Evolutionary conservation across 805 yeast genomes (phyloP), one percentile per base, ranked within the genome.

Genomic region (Crinitomyces ghanaensis): DNA sequence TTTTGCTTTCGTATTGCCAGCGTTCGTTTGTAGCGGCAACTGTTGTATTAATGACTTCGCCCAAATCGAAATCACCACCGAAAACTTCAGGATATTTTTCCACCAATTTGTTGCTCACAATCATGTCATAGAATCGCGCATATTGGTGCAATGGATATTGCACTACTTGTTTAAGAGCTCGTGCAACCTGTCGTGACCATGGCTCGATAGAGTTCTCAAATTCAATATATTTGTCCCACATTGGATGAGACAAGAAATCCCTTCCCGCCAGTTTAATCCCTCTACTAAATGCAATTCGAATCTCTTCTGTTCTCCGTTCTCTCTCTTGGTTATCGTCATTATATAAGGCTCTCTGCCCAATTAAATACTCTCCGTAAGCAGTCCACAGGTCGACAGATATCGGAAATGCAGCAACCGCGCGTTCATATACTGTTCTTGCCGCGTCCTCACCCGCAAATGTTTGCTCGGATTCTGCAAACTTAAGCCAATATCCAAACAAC

Each of bases 141-240:
- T 91, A 86, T 46, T 84, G 91, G 55, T 91, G 88, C 29, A 86
- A 54, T 0, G 97, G 97, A 2, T 81, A 60, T 11, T 36, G 37
- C 4, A 54, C 35, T 11, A 58, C 40, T 15, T 40, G 34, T 2
- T 23, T 49, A 48, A 30, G 72, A 52, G 27, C 74, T 4, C 19
- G 32, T 54, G 37, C 59, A 12, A 39, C 30, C 1, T 72, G 65
- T 2, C 70, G 48, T 2, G 53, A 48, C 2, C 62, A 46, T 3
- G 69, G 52, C 23, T 60, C 65, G 17, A 53, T 53, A 17, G 58
- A 53, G 2, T 57, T 51, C 44, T 73, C 77, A 60, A 73, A 78
- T 27, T 65, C 75, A 15, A 91, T 54, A 40, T 72, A 75, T 37
- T 66, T 63, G 50, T 86, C 94, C 97, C 97, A 88, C 26, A 88